A percentile compares a stretch with the other conserved stretches of the same genome.
phyloP scores from a whole-genome alignment of 1,139 yeast species.

The Diutina sp. region DNA sequence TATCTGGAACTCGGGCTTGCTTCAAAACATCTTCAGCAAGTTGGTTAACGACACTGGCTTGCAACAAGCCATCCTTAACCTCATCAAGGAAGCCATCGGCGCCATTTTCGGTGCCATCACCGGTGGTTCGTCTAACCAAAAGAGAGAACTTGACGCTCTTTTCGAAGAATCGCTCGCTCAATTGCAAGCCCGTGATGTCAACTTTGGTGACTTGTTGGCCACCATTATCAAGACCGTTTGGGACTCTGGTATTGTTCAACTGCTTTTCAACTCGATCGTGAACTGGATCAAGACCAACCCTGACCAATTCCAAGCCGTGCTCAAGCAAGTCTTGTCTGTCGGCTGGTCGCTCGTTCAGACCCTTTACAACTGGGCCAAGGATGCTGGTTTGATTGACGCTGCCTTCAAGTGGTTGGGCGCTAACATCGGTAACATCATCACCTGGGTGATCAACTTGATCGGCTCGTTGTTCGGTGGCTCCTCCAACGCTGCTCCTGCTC shows the following conservation, averaged over 20 bases:
- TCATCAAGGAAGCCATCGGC: conserved; percentile 22
- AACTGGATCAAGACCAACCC: conserved; percentile 28
- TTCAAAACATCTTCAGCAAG: conserved; percentile 18
- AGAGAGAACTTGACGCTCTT: conserved; percentile 10
- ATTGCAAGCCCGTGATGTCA: conserved; percentile 26
- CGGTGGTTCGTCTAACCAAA: conserved; percentile 9
- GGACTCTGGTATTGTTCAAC: conserved; percentile 23
- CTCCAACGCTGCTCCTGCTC: conserved; percentile 8
- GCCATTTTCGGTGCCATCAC: conserved; percentile 18
- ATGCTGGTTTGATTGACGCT: conserved; percentile 21
- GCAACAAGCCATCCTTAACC: conserved; percentile 15
- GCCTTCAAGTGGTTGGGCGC: conserved; percentile 18
- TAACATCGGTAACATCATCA: conserved; percentile 16
- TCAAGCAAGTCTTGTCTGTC: conserved; percentile 20
- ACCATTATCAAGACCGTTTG: conserved; percentile 17
- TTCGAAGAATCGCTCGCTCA: conserved; percentile 4
- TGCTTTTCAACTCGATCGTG: conserved; percentile 20
- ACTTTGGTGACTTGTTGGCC: conserved; percentile 16
- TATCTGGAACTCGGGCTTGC: conserved; percentile 31
- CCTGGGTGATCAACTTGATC: conserved; percentile 16
- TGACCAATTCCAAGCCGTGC: conserved; percentile 17
- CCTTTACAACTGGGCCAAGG: conserved; percentile 26
- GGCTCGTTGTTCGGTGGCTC: conserved; percentile 8
- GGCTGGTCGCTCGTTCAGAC: conserved; percentile 26
- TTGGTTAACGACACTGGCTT: neutral